A percentile compares a stretch with the other conserved stretches of the same genome.
Conservation (phyloP, 345 rosid genomes). For the Crucihimalaya himalaica region DNA sequence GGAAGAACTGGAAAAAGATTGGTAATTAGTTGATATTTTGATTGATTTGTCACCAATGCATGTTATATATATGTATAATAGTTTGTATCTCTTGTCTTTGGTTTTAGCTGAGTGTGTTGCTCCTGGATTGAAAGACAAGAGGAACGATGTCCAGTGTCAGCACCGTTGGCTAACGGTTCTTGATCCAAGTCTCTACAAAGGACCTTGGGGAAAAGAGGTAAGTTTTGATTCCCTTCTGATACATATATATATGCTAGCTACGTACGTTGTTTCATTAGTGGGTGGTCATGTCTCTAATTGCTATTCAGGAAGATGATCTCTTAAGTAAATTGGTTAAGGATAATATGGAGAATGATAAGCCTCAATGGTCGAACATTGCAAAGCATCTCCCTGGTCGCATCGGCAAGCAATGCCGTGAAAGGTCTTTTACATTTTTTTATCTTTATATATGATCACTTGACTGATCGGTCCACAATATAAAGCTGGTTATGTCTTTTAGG, state of each 20-base stretch:
- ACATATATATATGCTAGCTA: neutral
- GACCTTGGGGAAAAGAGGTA: conserved; percentile 26
- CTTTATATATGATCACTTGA: neutral
- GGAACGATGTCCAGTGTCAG: conserved; percentile 12
- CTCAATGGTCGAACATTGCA: conserved; percentile 62
- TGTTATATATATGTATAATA: neutral
- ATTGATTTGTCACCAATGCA: neutral
- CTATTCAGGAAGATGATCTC: conserved; percentile 20
- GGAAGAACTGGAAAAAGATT: conserved; percentile 21
- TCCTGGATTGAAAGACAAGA: conserved; percentile 1
- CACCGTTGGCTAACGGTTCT: conserved; percentile 33
- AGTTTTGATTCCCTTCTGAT: neutral
- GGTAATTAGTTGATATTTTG: conserved; percentile 5
- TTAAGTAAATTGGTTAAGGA: conserved; percentile 8
- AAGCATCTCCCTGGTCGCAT: conserved; percentile 60
- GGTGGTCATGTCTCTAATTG: neutral
- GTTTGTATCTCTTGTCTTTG: neutral
- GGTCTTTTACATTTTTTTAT: conserved; percentile 36
- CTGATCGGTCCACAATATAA: neutral
- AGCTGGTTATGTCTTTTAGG: conserved; percentile 34
- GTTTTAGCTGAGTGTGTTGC: conserved; percentile 6
- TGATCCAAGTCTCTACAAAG: conserved; percentile 26
- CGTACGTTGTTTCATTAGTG: neutral
- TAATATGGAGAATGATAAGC: neutral
- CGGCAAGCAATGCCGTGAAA: conserved; percentile 85